Percentiles rank a stretch among this genome's conserved stretches.
Evolutionary conservation across 2,329 filamentous ascomycete species (phyloP).

Genomic region (Raffaelea albimanens): DNA sequence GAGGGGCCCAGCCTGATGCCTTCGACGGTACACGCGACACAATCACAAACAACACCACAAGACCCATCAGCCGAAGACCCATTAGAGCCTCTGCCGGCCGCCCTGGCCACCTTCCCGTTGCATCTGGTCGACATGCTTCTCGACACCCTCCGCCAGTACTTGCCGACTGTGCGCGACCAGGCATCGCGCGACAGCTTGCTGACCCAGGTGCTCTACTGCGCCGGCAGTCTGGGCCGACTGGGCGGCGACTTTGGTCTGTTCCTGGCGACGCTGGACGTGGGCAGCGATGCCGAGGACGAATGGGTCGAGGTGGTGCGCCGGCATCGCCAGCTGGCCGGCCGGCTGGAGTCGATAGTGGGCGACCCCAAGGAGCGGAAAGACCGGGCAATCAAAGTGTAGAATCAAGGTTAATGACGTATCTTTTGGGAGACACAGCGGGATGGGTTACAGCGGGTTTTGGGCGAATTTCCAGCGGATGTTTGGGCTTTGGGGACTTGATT

Average conservation of each 20-base stretch:
- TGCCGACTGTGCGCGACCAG: conserved; percentile 74
- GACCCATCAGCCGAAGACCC: conserved; percentile 21
- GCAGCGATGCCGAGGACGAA: conserved; percentile 45
- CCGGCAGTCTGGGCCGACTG: conserved; percentile 77
- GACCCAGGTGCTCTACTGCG: conserved; percentile 89
- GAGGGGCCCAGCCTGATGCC: conserved; percentile 1
- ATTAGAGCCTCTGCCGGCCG: conserved; percentile 58
- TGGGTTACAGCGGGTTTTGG: too few species aligned
- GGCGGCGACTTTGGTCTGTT: conserved; percentile 91
- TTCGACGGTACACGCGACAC: background rate
- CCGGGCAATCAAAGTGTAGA: background rate
- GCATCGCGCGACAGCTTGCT: conserved; percentile 76
- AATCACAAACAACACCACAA: background rate
- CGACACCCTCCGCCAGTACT: conserved; percentile 63
- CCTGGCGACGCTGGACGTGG: conserved; percentile 52
- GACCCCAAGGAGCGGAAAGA: conserved; percentile 28
- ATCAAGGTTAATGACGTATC: too few species aligned
- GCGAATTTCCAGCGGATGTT: too few species aligned
- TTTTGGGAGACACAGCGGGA: too few species aligned
- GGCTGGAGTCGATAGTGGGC: conserved; percentile 60
- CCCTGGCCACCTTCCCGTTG: conserved; percentile 74
- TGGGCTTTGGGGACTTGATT: too few species aligned
- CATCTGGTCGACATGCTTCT: conserved; percentile 75
- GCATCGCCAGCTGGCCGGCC: conserved; percentile 74
- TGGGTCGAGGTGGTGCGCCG: conserved; percentile 88